These are phyloP conservation scores for Wallacemonas sp. DNA, from an alignment of 208 protist genomes.

Conservation along the genomic window DNA sequence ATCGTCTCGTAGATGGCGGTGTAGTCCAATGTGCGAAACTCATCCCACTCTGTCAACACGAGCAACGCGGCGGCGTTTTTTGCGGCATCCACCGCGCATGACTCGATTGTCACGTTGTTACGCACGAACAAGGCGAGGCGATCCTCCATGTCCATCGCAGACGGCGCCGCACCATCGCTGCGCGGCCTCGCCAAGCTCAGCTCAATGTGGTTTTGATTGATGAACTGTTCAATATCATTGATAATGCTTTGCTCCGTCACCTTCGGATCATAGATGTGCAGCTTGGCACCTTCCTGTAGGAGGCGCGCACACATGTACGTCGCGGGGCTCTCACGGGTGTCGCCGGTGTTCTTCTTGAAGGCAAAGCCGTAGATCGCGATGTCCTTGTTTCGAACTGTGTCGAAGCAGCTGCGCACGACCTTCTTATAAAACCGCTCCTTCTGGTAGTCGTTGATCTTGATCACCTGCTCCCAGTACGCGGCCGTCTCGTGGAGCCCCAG, in stretches of 20 bases:
- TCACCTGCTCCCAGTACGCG: slow-evolving; percentile 95
- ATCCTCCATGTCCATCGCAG: slow-evolving; percentile 12
- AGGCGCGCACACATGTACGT: slow-evolving; percentile 90
- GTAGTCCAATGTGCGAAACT: slow-evolving; percentile 93
- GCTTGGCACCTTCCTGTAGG: slow-evolving; percentile 86
- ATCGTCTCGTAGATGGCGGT: slow-evolving; percentile 87
- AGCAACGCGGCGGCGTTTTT: slow-evolving; percentile 86
- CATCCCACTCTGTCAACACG: slow-evolving; percentile 98
- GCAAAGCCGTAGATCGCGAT: slow-evolving; percentile 96
- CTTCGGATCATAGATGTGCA: slow-evolving; percentile 98
- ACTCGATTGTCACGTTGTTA: slow-evolving; percentile 27
- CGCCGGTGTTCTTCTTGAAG: slow-evolving; percentile 98
- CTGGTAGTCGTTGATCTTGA: slow-evolving; percentile 97
- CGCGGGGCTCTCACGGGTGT: slow-evolving; percentile 94
- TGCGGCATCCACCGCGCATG: slow-evolving; percentile 70
- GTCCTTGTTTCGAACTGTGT: slow-evolving; percentile 92
- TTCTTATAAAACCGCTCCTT: slow-evolving; percentile 89
- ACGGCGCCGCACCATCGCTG: background rate
- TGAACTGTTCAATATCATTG: slow-evolving; percentile 68
- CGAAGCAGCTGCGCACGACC: slow-evolving; percentile 91
- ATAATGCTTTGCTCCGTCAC: slow-evolving; percentile 55
- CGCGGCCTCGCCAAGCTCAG: slow-evolving; percentile 1
- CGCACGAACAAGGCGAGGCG: slow-evolving; percentile 20
- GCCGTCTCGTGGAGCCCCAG: slow-evolving; percentile 92
- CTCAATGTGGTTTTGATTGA: slow-evolving; percentile 32